Evolutionary conservation across 2,329 filamentous ascomycete genomes (phyloP).

Genomic region (Fusarium nygamai): DNA sequence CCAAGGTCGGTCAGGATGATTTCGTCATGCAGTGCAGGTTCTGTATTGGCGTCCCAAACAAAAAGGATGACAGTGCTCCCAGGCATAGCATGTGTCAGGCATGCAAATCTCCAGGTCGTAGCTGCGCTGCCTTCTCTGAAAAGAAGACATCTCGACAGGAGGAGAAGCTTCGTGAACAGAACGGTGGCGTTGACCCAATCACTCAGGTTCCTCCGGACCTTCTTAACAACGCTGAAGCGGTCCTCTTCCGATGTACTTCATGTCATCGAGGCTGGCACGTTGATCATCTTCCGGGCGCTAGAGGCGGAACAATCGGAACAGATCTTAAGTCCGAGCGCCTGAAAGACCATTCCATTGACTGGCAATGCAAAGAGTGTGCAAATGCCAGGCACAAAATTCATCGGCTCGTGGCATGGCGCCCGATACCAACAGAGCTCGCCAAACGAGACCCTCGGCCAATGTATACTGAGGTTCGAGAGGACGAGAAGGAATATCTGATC

Average conservation of each 20-base stretch:
- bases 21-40: constrained; percentile 92
- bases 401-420: constrained; percentile 89
- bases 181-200: constrained; percentile 81
- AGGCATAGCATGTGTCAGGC: constrained; percentile 75
- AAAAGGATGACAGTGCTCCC: constrained; percentile 76
- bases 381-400: constrained; percentile 74
- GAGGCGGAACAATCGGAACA: constrained; percentile 46
- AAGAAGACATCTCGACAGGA: constrained; percentile 82
- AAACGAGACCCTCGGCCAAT: constrained; percentile 10
- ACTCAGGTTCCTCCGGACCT: constrained; percentile 68
- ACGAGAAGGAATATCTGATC: constrained; percentile 90
- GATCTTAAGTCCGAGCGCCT: constrained; percentile 62
- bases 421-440: constrained; percentile 51
- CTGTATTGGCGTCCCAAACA: constrained; percentile 75
- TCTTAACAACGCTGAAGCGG: constrained; percentile 78
- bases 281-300: constrained; percentile 75
- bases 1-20: constrained; percentile 78
- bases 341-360: constrained; percentile 77
- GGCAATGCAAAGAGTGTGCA: constrained; percentile 83
- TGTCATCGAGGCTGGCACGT: constrained; percentile 87
- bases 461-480: constrained; percentile 61
- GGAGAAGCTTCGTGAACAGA: constrained; percentile 82
- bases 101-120: constrained; percentile 71
- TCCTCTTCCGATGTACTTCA: constrained; percentile 83
- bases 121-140: constrained; percentile 79